These are phyloP conservation scores for Saccharomyces pastorianus DNA, from an alignment of 1,139 yeast genomes.

Conservation along the genomic window DNA sequence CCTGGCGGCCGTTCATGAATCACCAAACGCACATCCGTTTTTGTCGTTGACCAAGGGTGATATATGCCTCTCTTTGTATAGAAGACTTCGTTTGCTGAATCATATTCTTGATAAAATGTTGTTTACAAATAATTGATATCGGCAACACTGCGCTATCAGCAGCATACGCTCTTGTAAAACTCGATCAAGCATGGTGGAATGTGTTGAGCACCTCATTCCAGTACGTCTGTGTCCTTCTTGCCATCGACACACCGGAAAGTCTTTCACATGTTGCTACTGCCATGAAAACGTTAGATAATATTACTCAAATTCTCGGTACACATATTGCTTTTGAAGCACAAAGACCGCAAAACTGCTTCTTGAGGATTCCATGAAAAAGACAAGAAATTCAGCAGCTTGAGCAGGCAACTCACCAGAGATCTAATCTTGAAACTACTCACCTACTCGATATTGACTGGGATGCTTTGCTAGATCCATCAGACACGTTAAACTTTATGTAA, in stretches of 20 bases:
- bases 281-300: slow-evolving; percentile 4
- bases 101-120: slow-evolving; percentile 6
- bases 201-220: slow-evolving; percentile 9
- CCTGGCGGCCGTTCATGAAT: slow-evolving; percentile 1
- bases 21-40: slow-evolving; percentile 7
- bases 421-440: not conserved
- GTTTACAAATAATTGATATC: slow-evolving; percentile 6
- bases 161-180: slow-evolving; percentile 4
- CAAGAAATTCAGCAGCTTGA: slow-evolving; percentile 7
- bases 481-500: slow-evolving; percentile 1
- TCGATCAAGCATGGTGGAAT: slow-evolving; percentile 9
- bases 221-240: slow-evolving; percentile 10
- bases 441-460: slow-evolving; percentile 9
- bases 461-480: slow-evolving; percentile 8
- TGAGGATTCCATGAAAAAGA: slow-evolving; percentile 8
- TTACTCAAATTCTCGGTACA: slow-evolving; percentile 5
- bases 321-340: slow-evolving; percentile 8
- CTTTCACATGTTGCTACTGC: slow-evolving; percentile 7
- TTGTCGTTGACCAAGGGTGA: slow-evolving; percentile 9
- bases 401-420: slow-evolving; percentile 3
- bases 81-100: slow-evolving; percentile 8
- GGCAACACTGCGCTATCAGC: slow-evolving; percentile 7
- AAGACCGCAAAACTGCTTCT: slow-evolving; percentile 8
- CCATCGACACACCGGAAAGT: slow-evolving; percentile 10
- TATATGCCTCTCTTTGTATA: slow-evolving; percentile 9